These are phyloP conservation scores for Sarocladium strictum DNA, from an alignment of 2,329 filamentous ascomycete species.

Conservation along the genomic window DNA sequence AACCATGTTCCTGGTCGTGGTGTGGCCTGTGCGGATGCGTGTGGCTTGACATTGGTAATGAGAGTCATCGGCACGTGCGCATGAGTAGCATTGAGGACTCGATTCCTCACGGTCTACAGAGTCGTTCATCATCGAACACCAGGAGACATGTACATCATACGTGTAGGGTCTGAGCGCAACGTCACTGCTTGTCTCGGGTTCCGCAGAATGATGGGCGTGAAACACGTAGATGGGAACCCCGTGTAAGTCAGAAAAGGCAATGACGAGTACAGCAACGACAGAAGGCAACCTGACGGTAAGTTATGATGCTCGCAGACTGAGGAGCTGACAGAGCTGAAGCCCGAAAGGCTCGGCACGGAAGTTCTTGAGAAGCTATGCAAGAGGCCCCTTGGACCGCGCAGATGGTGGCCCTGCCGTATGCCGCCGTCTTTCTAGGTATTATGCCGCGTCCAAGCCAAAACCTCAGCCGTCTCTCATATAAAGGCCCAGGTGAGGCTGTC, in stretches of 20 bases:
- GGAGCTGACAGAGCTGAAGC: background rate
- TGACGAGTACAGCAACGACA: background rate
- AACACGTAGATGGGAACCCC: conserved; percentile 2
- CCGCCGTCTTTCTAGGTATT: no score
- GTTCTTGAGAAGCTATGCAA: no score
- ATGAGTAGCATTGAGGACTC: background rate
- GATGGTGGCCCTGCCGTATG: background rate
- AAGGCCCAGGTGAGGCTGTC: background rate
- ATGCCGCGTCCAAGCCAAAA: no score
- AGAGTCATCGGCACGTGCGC: background rate
- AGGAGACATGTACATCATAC: background rate
- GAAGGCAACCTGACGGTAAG: background rate
- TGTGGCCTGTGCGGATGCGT: background rate
- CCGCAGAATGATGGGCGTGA: background rate
- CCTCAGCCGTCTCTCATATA: no score
- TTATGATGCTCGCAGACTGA: background rate
- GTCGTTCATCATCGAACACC: background rate
- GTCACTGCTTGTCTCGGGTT: background rate
- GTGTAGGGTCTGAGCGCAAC: background rate
- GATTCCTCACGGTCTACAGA: no score
- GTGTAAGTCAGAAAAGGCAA: background rate
- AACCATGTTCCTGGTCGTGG: conserved; percentile 1
- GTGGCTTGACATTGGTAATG: background rate
- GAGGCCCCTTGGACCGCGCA: background rate
- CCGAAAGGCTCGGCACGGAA: no score